These are phyloP conservation scores for Chaetothyriales sp. DNA, from an alignment of 2,329 filamentous ascomycete genomes.

Conservation along the genomic window DNA sequence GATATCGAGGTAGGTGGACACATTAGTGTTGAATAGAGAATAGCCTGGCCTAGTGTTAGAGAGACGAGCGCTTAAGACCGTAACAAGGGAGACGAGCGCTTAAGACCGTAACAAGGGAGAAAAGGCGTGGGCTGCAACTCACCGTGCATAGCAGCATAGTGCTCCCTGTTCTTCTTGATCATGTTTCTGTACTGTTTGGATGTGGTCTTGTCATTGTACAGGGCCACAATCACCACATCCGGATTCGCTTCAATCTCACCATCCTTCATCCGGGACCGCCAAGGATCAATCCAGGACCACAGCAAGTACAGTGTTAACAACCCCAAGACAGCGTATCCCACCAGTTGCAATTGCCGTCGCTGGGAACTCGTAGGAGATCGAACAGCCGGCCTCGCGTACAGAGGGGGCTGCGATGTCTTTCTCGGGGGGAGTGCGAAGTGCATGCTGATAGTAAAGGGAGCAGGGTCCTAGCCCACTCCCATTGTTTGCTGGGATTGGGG, in stretches of 20 bases:
- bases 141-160: slow-evolving; percentile 83
- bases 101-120: too few species aligned
- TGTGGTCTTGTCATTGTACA: slow-evolving; percentile 55
- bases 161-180: slow-evolving; percentile 67
- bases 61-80: neutral
- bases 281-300: slow-evolving; percentile 33
- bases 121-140: slow-evolving; percentile 22
- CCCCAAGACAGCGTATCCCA: slow-evolving; percentile 42
- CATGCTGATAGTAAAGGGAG: slow-evolving; percentile 39
- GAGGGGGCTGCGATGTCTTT: slow-evolving; percentile 64
- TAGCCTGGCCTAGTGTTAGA: slow-evolving; percentile 49
- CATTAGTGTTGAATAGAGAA: slow-evolving; percentile 64
- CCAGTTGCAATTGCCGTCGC: slow-evolving; percentile 47
- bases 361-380: slow-evolving; percentile 21
- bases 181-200: slow-evolving; percentile 55
- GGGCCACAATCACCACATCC: slow-evolving; percentile 65
- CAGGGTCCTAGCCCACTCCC: neutral
- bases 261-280: slow-evolving; percentile 17
- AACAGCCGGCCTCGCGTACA: slow-evolving; percentile 44
- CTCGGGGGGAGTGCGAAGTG: slow-evolving; percentile 82
- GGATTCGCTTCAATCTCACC: slow-evolving; percentile 33
- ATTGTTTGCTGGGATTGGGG: neutral
- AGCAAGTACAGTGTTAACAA: slow-evolving; percentile 50
- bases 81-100: neutral
- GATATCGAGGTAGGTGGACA: slow-evolving; percentile 33